These are phyloP conservation scores for Hapsidospora chrysogenum DNA, from an alignment of 495 filamentous ascomycete genomes.

Conservation along the genomic window DNA sequence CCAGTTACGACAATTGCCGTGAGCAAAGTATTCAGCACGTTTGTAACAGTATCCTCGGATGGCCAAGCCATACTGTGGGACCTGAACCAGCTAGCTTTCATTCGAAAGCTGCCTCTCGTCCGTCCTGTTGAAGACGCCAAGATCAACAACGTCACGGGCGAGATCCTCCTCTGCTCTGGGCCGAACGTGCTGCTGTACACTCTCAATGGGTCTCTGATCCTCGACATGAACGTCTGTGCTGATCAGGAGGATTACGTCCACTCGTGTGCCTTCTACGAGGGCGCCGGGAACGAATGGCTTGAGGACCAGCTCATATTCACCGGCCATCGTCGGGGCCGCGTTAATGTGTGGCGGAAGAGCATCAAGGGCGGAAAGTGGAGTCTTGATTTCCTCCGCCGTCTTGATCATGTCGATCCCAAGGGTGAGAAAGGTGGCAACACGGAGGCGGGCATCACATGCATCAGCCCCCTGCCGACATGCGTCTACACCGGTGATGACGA, in stretches of 20 bases:
- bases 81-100: constrained; percentile 71
- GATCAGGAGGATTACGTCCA: constrained; percentile 55
- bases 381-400: constrained; percentile 44
- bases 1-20: constrained; percentile 68
- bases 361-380: constrained; percentile 29
- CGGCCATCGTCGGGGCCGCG: constrained; percentile 67
- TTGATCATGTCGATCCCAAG: constrained; percentile 66
- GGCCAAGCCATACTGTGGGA: constrained; percentile 85
- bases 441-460: constrained; percentile 71
- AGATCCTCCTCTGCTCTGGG: constrained; percentile 70
- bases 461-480: constrained; percentile 63
- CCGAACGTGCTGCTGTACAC: constrained; percentile 63
- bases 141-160: constrained; percentile 80
- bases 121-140: constrained; percentile 48
- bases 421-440: constrained; percentile 60
- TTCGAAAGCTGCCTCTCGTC: constrained; percentile 48
- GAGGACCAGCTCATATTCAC: constrained; percentile 79
- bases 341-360: constrained; percentile 51
- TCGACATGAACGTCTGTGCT: constrained; percentile 64
- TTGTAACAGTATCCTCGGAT: constrained; percentile 66
- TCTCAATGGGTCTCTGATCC: constrained; percentile 66
- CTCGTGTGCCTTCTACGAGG: constrained; percentile 87
- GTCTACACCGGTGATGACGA: constrained; percentile 92
- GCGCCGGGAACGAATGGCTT: constrained; percentile 78
- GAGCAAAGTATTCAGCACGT: constrained; percentile 70